Evolutionary conservation across 1,284 basidiomycete genomes (phyloP).

Genomic region (Phellopilus nigrolimitatus): DNA sequence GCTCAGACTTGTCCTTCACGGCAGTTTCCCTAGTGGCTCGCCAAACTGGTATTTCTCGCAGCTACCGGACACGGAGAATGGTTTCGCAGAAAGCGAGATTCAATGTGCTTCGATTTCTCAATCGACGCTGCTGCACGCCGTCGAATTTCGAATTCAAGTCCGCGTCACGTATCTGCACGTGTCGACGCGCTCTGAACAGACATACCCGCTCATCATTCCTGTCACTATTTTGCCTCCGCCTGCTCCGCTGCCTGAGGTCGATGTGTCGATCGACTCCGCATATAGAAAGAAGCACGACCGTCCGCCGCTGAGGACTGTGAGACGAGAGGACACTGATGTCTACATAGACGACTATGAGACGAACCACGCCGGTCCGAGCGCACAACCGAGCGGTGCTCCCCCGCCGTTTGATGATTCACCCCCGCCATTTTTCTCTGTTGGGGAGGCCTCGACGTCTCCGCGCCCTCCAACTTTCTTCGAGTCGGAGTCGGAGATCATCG

Average conservation of each 20-base stretch:
- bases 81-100: conserved; percentile 47
- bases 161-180: conserved; percentile 69
- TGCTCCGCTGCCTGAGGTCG: conserved; percentile 70
- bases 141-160: conserved; percentile 62
- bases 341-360: conserved; percentile 59
- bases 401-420: conserved; percentile 76
- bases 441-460: conserved; percentile 54
- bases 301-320: conserved; percentile 63
- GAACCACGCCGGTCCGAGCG: conserved; percentile 69
- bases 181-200: conserved; percentile 56
- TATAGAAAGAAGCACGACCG: conserved; percentile 82
- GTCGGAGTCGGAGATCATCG: conserved; percentile 66
- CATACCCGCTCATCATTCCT: conserved; percentile 58
- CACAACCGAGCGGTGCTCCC: conserved; percentile 52
- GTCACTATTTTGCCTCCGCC: conserved; percentile 64
- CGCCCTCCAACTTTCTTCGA: conserved; percentile 71
- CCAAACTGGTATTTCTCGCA: conserved; percentile 43
- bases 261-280: conserved; percentile 60
- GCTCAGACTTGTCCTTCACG: conserved; percentile 68
- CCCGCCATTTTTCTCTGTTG: conserved; percentile 67
- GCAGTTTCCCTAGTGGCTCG: conserved; percentile 46
- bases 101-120: conserved; percentile 74
- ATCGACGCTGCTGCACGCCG: conserved; percentile 63
- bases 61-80: conserved; percentile 34
- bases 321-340: conserved; percentile 59